Evolutionary conservation across 805 yeast genomes (phyloP).

Genomic region (Kluyveromyces aestuarii): DNA sequence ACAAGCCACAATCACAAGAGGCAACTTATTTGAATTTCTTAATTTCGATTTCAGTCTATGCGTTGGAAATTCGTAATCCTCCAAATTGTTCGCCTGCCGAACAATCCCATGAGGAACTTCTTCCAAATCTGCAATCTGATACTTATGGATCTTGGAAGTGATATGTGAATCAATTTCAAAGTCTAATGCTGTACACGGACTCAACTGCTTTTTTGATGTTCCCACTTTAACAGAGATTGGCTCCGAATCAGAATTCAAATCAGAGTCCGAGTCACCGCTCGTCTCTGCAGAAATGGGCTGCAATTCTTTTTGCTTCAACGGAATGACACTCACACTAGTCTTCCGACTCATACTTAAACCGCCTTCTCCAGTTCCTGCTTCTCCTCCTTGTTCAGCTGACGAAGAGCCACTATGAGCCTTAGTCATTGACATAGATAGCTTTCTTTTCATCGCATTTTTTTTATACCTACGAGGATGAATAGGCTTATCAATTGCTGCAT

Average conservation of each 20-base stretch:
- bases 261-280: constrained; percentile 27
- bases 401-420: constrained; percentile 9
- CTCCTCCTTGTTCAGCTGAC: constrained; percentile 2
- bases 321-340: constrained; percentile 29
- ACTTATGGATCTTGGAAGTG: constrained; percentile 29
- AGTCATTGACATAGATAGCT: constrained; percentile 8
- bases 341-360: constrained; percentile 8
- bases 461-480: constrained; percentile 36
- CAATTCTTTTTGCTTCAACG: constrained; percentile 49
- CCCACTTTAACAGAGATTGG: neutral
- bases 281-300: constrained; percentile 42
- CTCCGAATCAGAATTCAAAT: neutral
- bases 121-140: constrained; percentile 85
- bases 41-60: constrained; percentile 71
- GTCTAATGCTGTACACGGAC: neutral
- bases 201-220: neutral
- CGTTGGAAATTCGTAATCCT: constrained; percentile 72
- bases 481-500: constrained; percentile 67
- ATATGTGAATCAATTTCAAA: constrained; percentile 4
- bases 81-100: constrained; percentile 70
- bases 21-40: constrained; percentile 68
- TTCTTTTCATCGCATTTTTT: constrained; percentile 15
- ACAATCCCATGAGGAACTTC: constrained; percentile 94
- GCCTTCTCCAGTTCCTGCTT: constrained; percentile 4
- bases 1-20: constrained; percentile 92